Evolutionary conservation across 108 stramenopile species (phyloP).

Genomic region (Cyclotella sp.): DNA sequence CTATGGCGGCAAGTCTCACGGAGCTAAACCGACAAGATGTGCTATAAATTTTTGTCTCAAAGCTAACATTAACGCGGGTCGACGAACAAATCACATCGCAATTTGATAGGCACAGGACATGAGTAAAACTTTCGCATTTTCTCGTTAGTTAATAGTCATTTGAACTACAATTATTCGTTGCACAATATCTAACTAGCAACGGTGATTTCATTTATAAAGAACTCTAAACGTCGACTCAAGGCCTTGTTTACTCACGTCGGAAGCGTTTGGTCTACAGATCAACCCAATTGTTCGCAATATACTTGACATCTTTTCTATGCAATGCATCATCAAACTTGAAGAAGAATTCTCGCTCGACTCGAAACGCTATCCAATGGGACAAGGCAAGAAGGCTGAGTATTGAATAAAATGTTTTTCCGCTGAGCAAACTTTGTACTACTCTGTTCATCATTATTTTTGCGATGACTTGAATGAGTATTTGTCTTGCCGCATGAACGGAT

Average conservation of each 20-base stretch:
- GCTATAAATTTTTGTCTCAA: too few species aligned
- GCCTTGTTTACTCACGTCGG: neutral
- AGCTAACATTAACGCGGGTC: too few species aligned
- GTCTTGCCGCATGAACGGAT: neutral
- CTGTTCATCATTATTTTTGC: neutral
- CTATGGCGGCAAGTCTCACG: too few species aligned
- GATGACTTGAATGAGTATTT: neutral
- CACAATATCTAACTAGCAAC: too few species aligned
- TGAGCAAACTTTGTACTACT: neutral
- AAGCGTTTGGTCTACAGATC: conserved; percentile 15
- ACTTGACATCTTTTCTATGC: conserved; percentile 34
- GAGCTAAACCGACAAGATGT: too few species aligned
- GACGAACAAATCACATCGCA: too few species aligned
- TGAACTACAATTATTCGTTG: too few species aligned
- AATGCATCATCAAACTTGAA: conserved; percentile 33
- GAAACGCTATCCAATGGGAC: conserved; percentile 8
- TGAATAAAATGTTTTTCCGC: neutral
- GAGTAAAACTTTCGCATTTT: too few species aligned
- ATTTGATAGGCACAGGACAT: too few species aligned
- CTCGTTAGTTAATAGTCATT: too few species aligned
- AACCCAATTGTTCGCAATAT: conserved; percentile 36
- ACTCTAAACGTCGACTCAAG: too few species aligned
- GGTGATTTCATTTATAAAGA: too few species aligned
- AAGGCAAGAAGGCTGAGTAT: conserved; percentile 15
- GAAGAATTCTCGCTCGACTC: conserved; percentile 35